A percentile compares a stretch with the other conserved stretches of the same genome.
phyloP scores from a whole-genome alignment of 2,329 filamentous ascomycete genomes.

The Passalora sequoiae region DNA sequence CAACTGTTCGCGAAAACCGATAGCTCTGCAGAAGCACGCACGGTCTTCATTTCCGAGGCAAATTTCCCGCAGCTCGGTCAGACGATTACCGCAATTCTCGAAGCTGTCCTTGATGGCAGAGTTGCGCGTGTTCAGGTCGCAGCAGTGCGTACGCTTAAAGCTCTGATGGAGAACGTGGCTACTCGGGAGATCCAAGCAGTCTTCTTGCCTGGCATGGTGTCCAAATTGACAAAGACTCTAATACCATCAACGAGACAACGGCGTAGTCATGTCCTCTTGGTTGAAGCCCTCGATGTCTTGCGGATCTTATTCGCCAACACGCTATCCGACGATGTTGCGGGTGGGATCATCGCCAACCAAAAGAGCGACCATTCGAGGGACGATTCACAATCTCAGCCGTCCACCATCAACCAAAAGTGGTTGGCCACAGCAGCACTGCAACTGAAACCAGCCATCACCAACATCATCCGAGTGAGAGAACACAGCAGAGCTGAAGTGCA shows the following conservation, averaged over 20 bases:
- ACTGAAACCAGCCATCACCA: slow-evolving; percentile 74
- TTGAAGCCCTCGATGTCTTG: slow-evolving; percentile 25
- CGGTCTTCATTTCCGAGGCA: slow-evolving; percentile 49
- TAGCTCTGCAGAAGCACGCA: slow-evolving; percentile 41
- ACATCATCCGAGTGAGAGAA: slow-evolving; percentile 67
- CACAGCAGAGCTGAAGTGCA: slow-evolving; percentile 67
- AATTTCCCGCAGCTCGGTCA: slow-evolving; percentile 77
- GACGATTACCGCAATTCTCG: slow-evolving; percentile 72
- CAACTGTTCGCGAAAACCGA: slow-evolving; percentile 58
- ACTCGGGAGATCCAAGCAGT: slow-evolving; percentile 72
- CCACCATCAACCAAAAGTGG: slow-evolving; percentile 52
- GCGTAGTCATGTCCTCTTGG: slow-evolving; percentile 59
- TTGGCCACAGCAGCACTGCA: slow-evolving; percentile 73
- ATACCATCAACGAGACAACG: slow-evolving; percentile 61
- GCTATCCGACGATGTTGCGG: slow-evolving; percentile 12
- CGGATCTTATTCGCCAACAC: slow-evolving; percentile 20
- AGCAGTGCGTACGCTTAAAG: slow-evolving; percentile 60
- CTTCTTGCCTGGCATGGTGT: slow-evolving; percentile 84
- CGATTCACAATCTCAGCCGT: too few relatives aligned
- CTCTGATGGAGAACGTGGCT: slow-evolving; percentile 59
- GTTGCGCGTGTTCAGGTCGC: slow-evolving; percentile 66
- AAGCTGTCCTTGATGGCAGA: slow-evolving; percentile 60
- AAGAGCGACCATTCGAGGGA: slow-evolving; percentile 5
- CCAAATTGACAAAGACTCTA: slow-evolving; percentile 69
- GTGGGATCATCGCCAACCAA: background rate